Evolutionary conservation across 2,329 filamentous ascomycete species (phyloP), one percentile per base, ranked within the genome.

Genomic region (Cordyceps cateniannulata): DNA sequence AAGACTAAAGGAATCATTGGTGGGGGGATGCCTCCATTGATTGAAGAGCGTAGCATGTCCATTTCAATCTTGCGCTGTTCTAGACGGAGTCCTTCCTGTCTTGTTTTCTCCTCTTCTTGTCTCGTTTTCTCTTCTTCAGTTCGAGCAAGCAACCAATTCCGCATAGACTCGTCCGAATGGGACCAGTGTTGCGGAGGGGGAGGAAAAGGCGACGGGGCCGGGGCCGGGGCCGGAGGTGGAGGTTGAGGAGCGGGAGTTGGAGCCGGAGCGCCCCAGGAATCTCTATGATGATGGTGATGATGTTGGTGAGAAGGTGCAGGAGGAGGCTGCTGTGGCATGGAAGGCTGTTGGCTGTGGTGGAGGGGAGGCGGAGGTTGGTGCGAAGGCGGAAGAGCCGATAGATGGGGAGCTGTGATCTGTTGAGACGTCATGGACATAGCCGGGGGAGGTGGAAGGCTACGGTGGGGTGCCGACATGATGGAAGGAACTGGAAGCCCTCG

Each of bases 1-100:
- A 93, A 91, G 25, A 93, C 85, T 62, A 91, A 76, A 7, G 89
- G 89, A 27, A 92, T 81, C 81, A 92, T 84, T 40, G 86, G 81
- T 14, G 89, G 88, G 10, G 89, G 89, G 55, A 93, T 85, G 12
- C 89, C 88, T 42, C 86, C 85, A 59, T 81, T 79, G 58, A 92
- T 72, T 2, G 88, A 89, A 24, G 88, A 85, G 59, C 82, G 79
- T 61, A 93, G 74, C 74, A 93, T 91, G 50, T 85, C 85, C 69
- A 88, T 83, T 72, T 92, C 89, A 60, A 90, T 80, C 67, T 81
- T 87, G 51, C 89, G 80, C 73, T 90, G 88, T 73, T 92, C 89
- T 35, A 91, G 74, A 27, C 85, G 85, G 48, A 90, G 74, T 35
- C 78, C 76, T 72, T 91, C 89, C 67, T 85, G 83, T 48, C 77